phyloP scores from a whole-genome alignment of 306 rosid genomes.

The Sesbania bispinosa region DNA sequence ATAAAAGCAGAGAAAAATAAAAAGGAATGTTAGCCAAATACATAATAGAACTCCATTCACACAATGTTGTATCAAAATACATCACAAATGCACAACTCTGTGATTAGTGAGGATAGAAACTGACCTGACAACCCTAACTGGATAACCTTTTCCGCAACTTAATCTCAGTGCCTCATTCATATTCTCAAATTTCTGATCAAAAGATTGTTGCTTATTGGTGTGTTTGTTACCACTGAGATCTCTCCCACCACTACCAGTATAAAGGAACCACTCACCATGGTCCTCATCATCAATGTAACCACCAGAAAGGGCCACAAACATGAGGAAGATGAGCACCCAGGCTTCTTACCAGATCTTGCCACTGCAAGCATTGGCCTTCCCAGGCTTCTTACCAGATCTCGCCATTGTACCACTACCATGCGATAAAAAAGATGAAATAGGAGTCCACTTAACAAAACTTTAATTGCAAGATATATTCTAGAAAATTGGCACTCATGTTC shows the following conservation, averaged over 20 bases:
- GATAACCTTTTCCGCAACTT: constrained; percentile 72
- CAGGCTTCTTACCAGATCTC: constrained; percentile 33
- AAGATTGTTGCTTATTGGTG: constrained; percentile 54
- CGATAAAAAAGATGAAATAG: not conserved
- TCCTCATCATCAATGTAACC: constrained; percentile 77
- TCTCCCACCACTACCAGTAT: constrained; percentile 86
- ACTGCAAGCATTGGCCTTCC: constrained; percentile 61
- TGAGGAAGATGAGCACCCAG: constrained; percentile 77
- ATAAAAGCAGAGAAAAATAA: too few relatives aligned
- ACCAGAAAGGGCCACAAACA: constrained; percentile 68
- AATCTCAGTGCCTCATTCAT: constrained; percentile 58
- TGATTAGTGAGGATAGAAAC: too few relatives aligned
- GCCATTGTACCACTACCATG: not conserved
- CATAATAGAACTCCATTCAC: too few relatives aligned
- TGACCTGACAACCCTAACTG: constrained; percentile 81
- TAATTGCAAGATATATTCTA: not conserved
- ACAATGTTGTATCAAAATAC: not conserved
- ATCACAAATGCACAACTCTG: too few relatives aligned
- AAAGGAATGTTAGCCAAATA: not conserved
- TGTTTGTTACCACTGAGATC: constrained; percentile 72
- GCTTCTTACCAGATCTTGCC: constrained; percentile 62
- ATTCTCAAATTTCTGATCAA: constrained; percentile 68
- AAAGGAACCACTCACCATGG: constrained; percentile 89
- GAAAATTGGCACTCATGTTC: not conserved
- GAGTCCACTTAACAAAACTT: too few relatives aligned